Percentiles rank a stretch among this genome's conserved stretches.
These are phyloP conservation scores for Phialophora chinensis DNA, from an alignment of 2,329 filamentous ascomycete genomes.

Conservation along the genomic window DNA sequence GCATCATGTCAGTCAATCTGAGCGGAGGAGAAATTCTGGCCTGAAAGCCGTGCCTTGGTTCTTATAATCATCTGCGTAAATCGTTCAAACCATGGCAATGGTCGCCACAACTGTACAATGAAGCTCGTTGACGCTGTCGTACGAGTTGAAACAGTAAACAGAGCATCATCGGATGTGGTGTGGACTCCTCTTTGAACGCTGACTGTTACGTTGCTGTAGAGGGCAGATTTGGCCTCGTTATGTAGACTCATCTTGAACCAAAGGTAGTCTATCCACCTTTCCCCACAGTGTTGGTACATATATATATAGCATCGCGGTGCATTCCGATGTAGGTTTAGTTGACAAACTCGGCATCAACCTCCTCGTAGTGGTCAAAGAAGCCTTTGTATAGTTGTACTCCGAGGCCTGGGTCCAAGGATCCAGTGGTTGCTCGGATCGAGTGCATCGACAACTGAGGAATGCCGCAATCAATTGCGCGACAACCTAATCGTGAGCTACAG, in stretches of 20 bases:
- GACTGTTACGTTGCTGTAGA: no score
- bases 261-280: background rate
- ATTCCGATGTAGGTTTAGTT: background rate
- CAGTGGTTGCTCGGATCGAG: constrained; percentile 85
- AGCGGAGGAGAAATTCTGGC: background rate
- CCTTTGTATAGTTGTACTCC: constrained; percentile 88
- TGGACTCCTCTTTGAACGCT: background rate
- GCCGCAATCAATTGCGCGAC: constrained; percentile 83
- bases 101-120: background rate
- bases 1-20: background rate
- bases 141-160: background rate
- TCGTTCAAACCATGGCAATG: background rate
- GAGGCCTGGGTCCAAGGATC: constrained; percentile 81
- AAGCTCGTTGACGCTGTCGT: background rate
- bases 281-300: background rate
- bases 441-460: constrained; percentile 96
- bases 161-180: background rate
- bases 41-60: background rate
- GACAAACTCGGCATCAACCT: constrained; percentile 79
- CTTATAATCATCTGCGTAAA: background rate
- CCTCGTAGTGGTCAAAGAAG: constrained; percentile 85
- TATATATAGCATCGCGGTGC: no score
- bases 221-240: background rate
- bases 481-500: constrained; percentile 73
- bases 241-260: background rate